Evolutionary conservation across 1,139 yeast genomes (phyloP).

Genomic region (Yamadazyma spencermartinsiae): DNA sequence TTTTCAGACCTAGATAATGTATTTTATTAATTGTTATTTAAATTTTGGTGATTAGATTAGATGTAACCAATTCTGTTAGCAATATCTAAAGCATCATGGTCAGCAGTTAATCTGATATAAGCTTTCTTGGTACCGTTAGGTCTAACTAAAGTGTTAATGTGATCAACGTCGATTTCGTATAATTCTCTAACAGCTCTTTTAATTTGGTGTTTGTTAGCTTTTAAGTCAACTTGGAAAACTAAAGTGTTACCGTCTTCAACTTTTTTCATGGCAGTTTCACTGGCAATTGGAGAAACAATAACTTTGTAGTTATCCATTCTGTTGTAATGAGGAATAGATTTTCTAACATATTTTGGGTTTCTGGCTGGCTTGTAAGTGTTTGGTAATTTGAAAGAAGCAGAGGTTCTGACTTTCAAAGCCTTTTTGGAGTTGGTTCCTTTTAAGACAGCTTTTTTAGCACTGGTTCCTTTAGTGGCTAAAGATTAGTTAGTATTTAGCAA

Average conservation of each 20-base stretch:
- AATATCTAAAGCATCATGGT: slow-evolving; percentile 99
- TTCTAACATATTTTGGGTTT: slow-evolving; percentile 93
- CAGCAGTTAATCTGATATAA: slow-evolving; percentile 98
- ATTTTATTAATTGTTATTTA: not conserved
- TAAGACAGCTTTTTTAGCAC: slow-evolving; percentile 98
- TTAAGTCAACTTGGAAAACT: slow-evolving; percentile 96
- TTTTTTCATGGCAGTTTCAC: slow-evolving; percentile 99
- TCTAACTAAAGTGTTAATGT: slow-evolving; percentile 95
- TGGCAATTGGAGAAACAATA: slow-evolving; percentile 92
- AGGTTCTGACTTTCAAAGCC: slow-evolving; percentile 91
- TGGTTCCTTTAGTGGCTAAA: slow-evolving; percentile 71
- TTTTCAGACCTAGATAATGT: slow-evolving; percentile 2
- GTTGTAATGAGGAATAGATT: slow-evolving; percentile 96
- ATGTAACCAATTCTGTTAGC: slow-evolving; percentile 99
- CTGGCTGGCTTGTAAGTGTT: slow-evolving; percentile 94
- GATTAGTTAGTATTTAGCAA: slow-evolving; percentile 18
- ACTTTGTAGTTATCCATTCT: slow-evolving; percentile 97
- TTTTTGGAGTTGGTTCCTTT: slow-evolving; percentile 95
- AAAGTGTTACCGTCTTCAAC: slow-evolving; percentile 99
- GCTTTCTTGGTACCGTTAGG: slow-evolving; percentile 99
- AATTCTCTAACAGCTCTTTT: slow-evolving; percentile 98
- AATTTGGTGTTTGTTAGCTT: slow-evolving; percentile 98
- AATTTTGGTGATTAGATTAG: slow-evolving; percentile 37
- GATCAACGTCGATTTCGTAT: slow-evolving; percentile 91
- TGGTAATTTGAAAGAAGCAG: slow-evolving; percentile 96